Percentiles rank a stretch among this genome's conserved stretches.
phyloP scores from a whole-genome alignment of 2,329 filamentous ascomycete species.

The Fusarium pseudograminearum region DNA sequence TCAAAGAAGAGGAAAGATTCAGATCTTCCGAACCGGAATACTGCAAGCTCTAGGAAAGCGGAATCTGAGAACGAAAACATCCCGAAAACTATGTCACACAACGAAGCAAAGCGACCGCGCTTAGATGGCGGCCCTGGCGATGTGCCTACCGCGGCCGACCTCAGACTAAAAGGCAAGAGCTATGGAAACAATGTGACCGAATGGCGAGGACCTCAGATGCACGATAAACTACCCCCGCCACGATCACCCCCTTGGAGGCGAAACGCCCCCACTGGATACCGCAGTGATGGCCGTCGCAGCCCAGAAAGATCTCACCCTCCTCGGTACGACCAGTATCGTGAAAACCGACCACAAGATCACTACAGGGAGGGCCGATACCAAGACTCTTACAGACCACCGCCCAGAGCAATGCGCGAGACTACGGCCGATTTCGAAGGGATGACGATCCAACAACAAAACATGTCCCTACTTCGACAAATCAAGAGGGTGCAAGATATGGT shows the following conservation, averaged over 20 bases:
- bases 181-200: too few relatives aligned
- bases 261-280: too few relatives aligned
- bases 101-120: neutral
- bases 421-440: slow-evolving; percentile 17
- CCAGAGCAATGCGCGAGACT: slow-evolving; percentile 12
- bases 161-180: neutral
- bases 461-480: fast-evolving
- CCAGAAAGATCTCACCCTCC: neutral
- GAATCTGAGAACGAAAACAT: neutral
- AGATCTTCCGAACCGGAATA: neutral
- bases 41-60: neutral
- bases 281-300: neutral
- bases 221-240: too few relatives aligned
- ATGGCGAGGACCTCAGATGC: too few relatives aligned
- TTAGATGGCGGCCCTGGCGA: fast-evolving
- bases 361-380: neutral
- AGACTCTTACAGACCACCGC: neutral
- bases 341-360: neutral
- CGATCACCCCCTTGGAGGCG: neutral
- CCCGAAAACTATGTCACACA: neutral
- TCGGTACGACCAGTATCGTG: neutral
- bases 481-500: neutral
- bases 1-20: neutral
- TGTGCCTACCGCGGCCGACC: neutral
- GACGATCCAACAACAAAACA: neutral